Percentiles rank a stretch among this genome's conserved stretches.
Conservation (phyloP, 495 filamentous ascomycete genomes). For the Penicillium samsonianum region DNA sequence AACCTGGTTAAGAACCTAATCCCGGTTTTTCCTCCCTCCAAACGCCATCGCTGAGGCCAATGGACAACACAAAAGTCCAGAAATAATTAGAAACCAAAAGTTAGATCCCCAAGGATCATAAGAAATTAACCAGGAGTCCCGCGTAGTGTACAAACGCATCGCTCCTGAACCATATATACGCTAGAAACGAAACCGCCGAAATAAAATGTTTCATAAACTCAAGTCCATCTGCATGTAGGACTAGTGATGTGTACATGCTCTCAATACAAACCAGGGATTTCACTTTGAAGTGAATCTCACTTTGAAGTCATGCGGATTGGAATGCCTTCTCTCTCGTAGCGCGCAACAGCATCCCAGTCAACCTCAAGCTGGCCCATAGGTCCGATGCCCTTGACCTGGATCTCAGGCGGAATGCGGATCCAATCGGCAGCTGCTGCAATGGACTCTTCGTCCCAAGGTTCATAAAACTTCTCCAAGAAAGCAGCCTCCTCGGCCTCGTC, state of each 20-base stretch:
- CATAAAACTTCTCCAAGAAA: conserved; percentile 16
- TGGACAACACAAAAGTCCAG: conserved; percentile 17
- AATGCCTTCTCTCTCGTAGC: conserved; percentile 7
- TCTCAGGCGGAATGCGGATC: conserved; percentile 23
- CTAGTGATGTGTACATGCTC: conserved; percentile 15
- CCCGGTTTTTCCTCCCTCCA: conserved; percentile 26
- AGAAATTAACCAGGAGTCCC: conserved; percentile 20
- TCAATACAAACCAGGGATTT: conserved; percentile 8
- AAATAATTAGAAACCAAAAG: conserved; percentile 10
- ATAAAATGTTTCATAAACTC: conserved; percentile 19
- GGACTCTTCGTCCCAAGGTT: conserved; percentile 25
- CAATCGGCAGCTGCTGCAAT: conserved; percentile 14
- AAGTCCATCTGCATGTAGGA: conserved; percentile 24
- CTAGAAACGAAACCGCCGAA: conserved; percentile 19
- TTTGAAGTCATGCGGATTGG: not conserved
- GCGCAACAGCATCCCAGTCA: conserved; percentile 15
- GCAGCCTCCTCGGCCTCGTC: conserved; percentile 17
- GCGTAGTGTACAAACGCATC: conserved; percentile 31
- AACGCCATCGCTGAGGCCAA: conserved; percentile 42
- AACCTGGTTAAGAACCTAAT: not conserved
- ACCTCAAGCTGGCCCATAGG: conserved; percentile 5
- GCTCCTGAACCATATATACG: conserved; percentile 28
- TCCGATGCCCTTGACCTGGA: conserved; percentile 13
- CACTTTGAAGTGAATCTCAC: conserved; percentile 16
- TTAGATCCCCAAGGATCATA: not conserved